A percentile compares a stretch with the other conserved stretches of the same genome.
Evolutionary conservation across 78 protist species (phyloP).

Genomic region (Dictyostelium purpureum): DNA sequence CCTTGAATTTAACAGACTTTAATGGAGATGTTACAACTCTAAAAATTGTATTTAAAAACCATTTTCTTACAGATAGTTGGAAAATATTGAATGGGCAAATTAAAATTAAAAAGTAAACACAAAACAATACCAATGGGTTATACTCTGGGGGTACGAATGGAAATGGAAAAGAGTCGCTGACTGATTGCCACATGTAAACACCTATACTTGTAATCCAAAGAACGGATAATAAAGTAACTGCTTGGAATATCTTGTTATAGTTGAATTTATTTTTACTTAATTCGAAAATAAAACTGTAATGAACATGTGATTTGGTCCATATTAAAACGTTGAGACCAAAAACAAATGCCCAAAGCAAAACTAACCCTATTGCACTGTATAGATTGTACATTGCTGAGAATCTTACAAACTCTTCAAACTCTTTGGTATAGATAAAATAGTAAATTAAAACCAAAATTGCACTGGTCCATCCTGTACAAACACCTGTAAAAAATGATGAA

Average conservation of each 20-base stretch:
- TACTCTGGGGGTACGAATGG: constrained; percentile 37
- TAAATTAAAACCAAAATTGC: constrained; percentile 47
- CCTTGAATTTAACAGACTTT: constrained; percentile 35
- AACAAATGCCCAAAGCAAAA: constrained; percentile 30
- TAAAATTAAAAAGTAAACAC: background rate
- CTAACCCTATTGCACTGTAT: constrained; percentile 35
- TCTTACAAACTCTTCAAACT: constrained; percentile 28
- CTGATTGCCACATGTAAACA: constrained; percentile 54
- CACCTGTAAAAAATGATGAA: constrained; percentile 51
- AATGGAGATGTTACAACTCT: constrained; percentile 47
- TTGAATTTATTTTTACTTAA: constrained; percentile 10
- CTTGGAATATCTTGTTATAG: constrained; percentile 20
- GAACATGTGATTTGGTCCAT: constrained; percentile 72
- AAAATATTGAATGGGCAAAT: constrained; percentile 35
- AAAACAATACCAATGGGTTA: constrained; percentile 33
- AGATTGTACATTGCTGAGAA: constrained; percentile 25
- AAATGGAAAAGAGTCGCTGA: constrained; percentile 39
- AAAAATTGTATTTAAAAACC: constrained; percentile 42
- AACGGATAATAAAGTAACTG: constrained; percentile 39
- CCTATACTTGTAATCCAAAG: constrained; percentile 64
- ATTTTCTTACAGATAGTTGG: constrained; percentile 26
- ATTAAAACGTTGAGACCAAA: constrained; percentile 61
- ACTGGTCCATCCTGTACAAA: constrained; percentile 60
- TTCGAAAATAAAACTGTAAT: constrained; percentile 75
- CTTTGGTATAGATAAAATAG: constrained; percentile 45